Conservation (phyloP, 2,329 filamentous ascomycete genomes). For the Mollisiaceae sp. region DNA sequence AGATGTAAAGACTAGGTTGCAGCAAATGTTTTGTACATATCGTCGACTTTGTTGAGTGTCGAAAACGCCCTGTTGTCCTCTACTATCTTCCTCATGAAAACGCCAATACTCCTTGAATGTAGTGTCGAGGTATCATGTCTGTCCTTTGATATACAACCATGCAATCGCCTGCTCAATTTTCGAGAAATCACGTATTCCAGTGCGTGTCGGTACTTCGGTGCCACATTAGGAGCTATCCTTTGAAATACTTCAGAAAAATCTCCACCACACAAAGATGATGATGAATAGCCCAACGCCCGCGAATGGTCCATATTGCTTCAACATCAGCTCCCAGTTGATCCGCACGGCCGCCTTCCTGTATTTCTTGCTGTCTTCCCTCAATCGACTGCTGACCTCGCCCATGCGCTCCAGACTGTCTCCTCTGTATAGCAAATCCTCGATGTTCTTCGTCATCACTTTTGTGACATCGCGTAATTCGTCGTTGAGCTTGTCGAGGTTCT, state of each 20-base stretch:
- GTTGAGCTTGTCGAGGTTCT: conserved; percentile 94
- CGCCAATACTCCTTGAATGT: conserved; percentile 5
- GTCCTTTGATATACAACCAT: conserved; percentile 8
- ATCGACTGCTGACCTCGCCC: conserved; percentile 87
- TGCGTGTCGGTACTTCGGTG: not conserved
- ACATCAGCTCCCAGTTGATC: conserved; percentile 96
- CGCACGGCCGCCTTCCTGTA: conserved; percentile 90
- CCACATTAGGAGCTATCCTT: not conserved
- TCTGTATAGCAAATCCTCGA: conserved; percentile 94
- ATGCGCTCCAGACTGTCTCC: conserved; percentile 95
- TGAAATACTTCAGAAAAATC: conserved; percentile 16
- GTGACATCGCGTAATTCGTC: conserved; percentile 97
- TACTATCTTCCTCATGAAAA: not conserved
- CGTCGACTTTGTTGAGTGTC: not conserved
- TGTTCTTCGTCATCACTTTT: conserved; percentile 99
- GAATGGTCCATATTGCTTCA: conserved; percentile 97
- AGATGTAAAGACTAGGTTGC: not conserved
- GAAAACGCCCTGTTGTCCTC: not conserved
- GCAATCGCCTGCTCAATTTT: not conserved
- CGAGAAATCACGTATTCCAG: not conserved
- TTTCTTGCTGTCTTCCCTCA: conserved; percentile 93
- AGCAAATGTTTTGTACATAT: not conserved
- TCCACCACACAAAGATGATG: conserved; percentile 19
- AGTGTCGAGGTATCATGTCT: conserved; percentile 4
- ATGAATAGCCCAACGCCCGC: conserved; percentile 43